Evolutionary conservation across 2,329 filamentous ascomycete genomes (phyloP).

Genomic region (Sphaerulina vaccinii): DNA sequence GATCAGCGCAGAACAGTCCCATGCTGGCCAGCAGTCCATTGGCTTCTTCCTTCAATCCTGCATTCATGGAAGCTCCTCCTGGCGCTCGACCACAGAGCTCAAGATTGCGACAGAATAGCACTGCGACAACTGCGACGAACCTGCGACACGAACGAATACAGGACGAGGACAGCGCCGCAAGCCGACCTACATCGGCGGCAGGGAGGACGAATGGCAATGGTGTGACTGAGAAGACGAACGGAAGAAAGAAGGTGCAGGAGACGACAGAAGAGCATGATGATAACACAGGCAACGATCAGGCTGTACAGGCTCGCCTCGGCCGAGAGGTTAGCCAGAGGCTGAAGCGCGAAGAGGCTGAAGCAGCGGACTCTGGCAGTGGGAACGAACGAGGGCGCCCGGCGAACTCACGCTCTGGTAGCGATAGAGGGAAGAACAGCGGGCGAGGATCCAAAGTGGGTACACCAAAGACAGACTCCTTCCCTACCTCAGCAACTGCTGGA

Average conservation of each 20-base stretch:
- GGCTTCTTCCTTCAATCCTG: conserved; percentile 57
- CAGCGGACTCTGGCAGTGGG: conserved; percentile 26
- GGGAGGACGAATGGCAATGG: conserved; percentile 29
- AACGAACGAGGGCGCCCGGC: conserved; percentile 19
- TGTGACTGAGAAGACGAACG: conserved; percentile 27
- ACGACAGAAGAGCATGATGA: conserved; percentile 27
- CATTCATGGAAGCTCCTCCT: conserved; percentile 70
- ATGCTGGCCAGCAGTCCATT: conserved; percentile 49
- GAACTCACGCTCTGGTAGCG: conserved; percentile 30
- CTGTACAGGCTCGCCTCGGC: conserved; percentile 10
- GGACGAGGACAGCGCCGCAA: conserved; percentile 45
- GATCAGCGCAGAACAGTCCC: conserved; percentile 36
- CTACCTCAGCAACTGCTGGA: conserved; percentile 27
- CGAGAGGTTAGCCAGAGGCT: conserved; percentile 38
- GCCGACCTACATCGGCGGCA: conserved; percentile 28
- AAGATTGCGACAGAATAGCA: conserved; percentile 73
- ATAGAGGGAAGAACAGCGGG: conserved; percentile 38
- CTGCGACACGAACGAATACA: conserved; percentile 34
- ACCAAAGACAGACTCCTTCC: conserved; percentile 46
- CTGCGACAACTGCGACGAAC: conserved; percentile 54
- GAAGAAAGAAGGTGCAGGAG: conserved; percentile 26
- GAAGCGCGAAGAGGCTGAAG: conserved; percentile 51
- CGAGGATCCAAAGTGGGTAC: conserved; percentile 50
- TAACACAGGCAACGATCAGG: conserved; percentile 20
- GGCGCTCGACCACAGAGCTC: conserved; percentile 64